Evolutionary conservation across 768 basidiomycete genomes (phyloP).

Genomic region (Hemileccinum rubropunctum): DNA sequence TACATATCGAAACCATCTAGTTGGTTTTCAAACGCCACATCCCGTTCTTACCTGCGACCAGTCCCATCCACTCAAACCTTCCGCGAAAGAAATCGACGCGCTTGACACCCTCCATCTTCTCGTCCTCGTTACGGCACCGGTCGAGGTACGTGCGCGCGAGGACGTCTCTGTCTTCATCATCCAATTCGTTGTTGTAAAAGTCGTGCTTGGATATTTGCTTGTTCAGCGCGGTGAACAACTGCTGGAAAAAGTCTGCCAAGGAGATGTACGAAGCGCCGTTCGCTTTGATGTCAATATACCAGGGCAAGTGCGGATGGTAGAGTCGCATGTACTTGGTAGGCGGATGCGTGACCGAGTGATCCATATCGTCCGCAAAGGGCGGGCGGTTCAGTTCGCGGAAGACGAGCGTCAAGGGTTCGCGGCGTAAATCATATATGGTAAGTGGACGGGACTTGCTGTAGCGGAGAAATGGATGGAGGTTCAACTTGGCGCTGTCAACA

Average conservation of each 20-base stretch:
- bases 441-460: constrained; percentile 33
- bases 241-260: constrained; percentile 50
- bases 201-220: constrained; percentile 48
- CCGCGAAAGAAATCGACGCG: constrained; percentile 61
- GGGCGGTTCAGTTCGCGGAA: constrained; percentile 46
- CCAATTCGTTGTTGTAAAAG: constrained; percentile 58
- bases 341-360: constrained; percentile 52
- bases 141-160: constrained; percentile 45
- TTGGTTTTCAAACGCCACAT: constrained; percentile 65
- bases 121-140: constrained; percentile 39
- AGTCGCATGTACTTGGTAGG: constrained; percentile 50
- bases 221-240: constrained; percentile 43
- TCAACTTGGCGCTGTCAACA: constrained; percentile 26
- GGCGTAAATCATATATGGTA: constrained; percentile 51
- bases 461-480: constrained; percentile 22
- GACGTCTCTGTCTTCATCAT: constrained; percentile 40
- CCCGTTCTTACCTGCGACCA: constrained; percentile 52
- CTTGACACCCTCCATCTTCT: constrained; percentile 44
- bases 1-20: constrained; percentile 8
- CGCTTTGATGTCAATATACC: constrained; percentile 61
- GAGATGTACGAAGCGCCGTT: constrained; percentile 51
- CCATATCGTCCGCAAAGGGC: constrained; percentile 48
- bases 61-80: constrained; percentile 50
- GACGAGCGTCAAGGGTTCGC: constrained; percentile 35
- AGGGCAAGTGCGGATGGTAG: constrained; percentile 56